phyloP scores from a whole-genome alignment of 2,329 filamentous ascomycete genomes.

The Pyrenochaeta sp. region DNA sequence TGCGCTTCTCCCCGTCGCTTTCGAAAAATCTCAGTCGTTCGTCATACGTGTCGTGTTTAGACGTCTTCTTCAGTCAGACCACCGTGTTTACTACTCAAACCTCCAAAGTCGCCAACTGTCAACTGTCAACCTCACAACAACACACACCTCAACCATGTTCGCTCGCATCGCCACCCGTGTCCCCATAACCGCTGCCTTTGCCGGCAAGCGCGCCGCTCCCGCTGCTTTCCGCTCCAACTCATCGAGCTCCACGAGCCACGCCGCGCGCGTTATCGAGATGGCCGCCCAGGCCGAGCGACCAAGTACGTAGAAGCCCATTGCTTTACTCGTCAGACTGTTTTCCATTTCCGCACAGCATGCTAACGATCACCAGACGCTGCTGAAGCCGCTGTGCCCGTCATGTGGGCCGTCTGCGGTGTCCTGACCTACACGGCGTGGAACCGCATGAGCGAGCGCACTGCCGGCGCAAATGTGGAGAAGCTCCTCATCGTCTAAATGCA shows the following conservation, averaged over 20 bases:
- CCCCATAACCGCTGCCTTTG: constrained; percentile 31
- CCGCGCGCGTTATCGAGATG: constrained; percentile 40
- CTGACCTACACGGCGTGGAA: constrained; percentile 40
- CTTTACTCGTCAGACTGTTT: too few relatives aligned
- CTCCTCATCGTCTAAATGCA: constrained; percentile 27
- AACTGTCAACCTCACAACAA: neutral
- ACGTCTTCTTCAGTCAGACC: neutral
- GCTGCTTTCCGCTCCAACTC: constrained; percentile 43
- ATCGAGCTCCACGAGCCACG: constrained; percentile 26
- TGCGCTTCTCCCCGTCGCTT: too few relatives aligned
- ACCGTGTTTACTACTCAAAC: constrained; percentile 4
- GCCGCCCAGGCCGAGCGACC: constrained; percentile 42
- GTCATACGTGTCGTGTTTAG: constrained; percentile 7
- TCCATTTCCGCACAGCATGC: too few relatives aligned
- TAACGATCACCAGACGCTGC: constrained; percentile 21
- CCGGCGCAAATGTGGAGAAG: constrained; percentile 41
- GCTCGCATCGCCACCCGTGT: constrained; percentile 29
- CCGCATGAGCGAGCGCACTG: constrained; percentile 36
- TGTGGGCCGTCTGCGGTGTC: constrained; percentile 41
- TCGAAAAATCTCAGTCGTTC: constrained; percentile 4
- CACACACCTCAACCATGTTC: constrained; percentile 18
- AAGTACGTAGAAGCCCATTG: constrained; percentile 26
- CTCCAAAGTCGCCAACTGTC: neutral
- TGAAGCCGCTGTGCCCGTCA: constrained; percentile 41
- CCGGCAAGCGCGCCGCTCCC: constrained; percentile 28